Evolutionary conservation across 306 rosid genomes (phyloP).

Genomic region (Sechiopsis laciniata): DNA sequence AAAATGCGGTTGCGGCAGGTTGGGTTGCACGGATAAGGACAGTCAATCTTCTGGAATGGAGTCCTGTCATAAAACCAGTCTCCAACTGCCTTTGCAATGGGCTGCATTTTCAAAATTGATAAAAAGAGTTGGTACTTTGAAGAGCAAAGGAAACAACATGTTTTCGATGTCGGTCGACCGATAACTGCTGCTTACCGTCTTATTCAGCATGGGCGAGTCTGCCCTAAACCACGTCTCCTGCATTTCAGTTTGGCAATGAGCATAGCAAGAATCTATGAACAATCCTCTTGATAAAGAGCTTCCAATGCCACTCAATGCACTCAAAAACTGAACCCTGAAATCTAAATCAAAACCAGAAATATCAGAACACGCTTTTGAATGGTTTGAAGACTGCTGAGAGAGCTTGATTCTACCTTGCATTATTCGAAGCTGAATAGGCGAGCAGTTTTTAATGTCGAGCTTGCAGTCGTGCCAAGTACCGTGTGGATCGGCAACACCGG

Average conservation of each 20-base stretch:
- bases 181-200: conserved; percentile 42
- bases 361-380: background rate
- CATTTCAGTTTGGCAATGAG: conserved; percentile 90
- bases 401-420: conserved; percentile 56
- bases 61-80: conserved; percentile 75
- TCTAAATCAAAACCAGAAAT: conserved; percentile 36
- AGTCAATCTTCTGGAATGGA: conserved; percentile 61
- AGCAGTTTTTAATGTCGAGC: conserved; percentile 66
- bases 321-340: conserved; percentile 62
- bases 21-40: conserved; percentile 93
- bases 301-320: conserved; percentile 43
- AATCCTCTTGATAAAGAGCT: conserved; percentile 47
- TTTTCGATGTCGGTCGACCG: background rate
- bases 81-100: conserved; percentile 83
- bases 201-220: conserved; percentile 57
- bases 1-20: conserved; percentile 64
- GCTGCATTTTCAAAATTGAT: conserved; percentile 37
- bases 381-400: background rate
- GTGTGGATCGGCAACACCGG: conserved; percentile 79
- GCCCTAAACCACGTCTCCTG: conserved; percentile 78
- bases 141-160: background rate
- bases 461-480: conserved; percentile 80
- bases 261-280: conserved; percentile 83
- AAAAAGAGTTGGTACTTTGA: background rate
- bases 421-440: conserved; percentile 47